These are phyloP conservation scores for Comarum palustre DNA, from an alignment of 306 rosid species.

Conservation along the genomic window DNA sequence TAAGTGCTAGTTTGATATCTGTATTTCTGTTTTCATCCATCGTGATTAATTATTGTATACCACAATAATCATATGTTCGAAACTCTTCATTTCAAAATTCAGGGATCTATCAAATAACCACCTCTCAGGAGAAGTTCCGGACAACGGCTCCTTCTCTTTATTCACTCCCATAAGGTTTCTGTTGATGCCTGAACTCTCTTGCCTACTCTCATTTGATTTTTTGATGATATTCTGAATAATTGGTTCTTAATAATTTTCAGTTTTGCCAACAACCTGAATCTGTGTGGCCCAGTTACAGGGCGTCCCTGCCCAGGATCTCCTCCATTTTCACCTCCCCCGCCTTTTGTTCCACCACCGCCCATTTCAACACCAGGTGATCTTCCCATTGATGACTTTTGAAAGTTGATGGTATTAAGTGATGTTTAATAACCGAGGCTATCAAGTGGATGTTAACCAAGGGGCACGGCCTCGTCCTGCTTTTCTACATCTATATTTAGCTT, in stretches of 20 bases:
- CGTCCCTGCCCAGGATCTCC: slow-evolving; percentile 99
- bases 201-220: slow-evolving; percentile 11
- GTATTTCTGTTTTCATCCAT: slow-evolving; percentile 2
- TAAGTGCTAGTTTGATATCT: slow-evolving; percentile 47
- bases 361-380: slow-evolving; percentile 73
- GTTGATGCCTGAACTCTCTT: slow-evolving; percentile 19
- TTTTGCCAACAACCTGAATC: slow-evolving; percentile 88
- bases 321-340: slow-evolving; percentile 99
- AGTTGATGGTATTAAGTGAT: neutral
- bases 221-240: slow-evolving; percentile 22
- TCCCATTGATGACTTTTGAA: slow-evolving; percentile 19
- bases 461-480: neutral
- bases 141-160: slow-evolving; percentile 93
- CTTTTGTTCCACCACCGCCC: slow-evolving; percentile 92
- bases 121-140: slow-evolving; percentile 91
- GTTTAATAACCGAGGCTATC: neutral
- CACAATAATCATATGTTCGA: slow-evolving; percentile 11
- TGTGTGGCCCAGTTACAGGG: slow-evolving; percentile 98
- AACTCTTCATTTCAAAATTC: slow-evolving; percentile 24
- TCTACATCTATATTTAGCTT: neutral
- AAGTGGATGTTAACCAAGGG: neutral
- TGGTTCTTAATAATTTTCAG: slow-evolving; percentile 44
- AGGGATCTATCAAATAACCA: slow-evolving; percentile 94
- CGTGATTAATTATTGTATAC: neutral
- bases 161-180: slow-evolving; percentile 94